A percentile compares a stretch with the other conserved stretches of the same genome.
Evolutionary conservation across 495 filamentous ascomycete species (phyloP).

Genomic region (Thermochaetoides thermophila): DNA sequence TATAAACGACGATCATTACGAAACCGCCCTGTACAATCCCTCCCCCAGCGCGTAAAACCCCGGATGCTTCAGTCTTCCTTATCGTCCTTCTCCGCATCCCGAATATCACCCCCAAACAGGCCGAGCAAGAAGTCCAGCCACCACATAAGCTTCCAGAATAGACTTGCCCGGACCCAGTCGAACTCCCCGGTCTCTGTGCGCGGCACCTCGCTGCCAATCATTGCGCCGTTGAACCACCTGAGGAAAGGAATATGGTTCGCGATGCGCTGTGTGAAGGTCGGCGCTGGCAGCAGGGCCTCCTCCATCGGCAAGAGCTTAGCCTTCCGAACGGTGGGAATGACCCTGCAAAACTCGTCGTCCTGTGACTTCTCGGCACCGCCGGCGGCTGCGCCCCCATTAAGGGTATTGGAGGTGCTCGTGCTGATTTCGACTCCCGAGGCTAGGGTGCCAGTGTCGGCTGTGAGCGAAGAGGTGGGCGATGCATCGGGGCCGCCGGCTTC

Average conservation of each 20-base stretch:
- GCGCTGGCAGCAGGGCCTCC: conserved; percentile 51
- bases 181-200: conserved; percentile 67
- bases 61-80: too few relatives aligned
- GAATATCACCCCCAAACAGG: conserved; percentile 34
- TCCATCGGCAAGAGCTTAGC: conserved; percentile 36
- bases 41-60: too few relatives aligned
- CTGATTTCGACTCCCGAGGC: conserved; percentile 17
- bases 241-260: conserved; percentile 47
- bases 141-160: conserved; percentile 58
- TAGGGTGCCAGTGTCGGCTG: conserved; percentile 32
- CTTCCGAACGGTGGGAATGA: conserved; percentile 34
- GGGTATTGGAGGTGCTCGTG: conserved; percentile 47
- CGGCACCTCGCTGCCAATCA: conserved; percentile 67
- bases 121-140: conserved; percentile 33
- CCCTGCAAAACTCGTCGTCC: conserved; percentile 21
- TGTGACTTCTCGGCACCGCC: conserved; percentile 1
- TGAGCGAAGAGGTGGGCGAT: conserved; percentile 34
- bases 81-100: conserved; percentile 36
- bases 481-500: conserved; percentile 12
- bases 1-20: not conserved
- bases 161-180: conserved; percentile 56
- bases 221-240: conserved; percentile 57
- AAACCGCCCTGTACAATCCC: too few relatives aligned
- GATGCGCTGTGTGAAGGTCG: conserved; percentile 42
- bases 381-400: conserved; percentile 18